A percentile compares a stretch with the other conserved stretches of the same genome.
Conservation (phyloP, 139 green algal genomes). For the Pedinophyceae sp. region DNA sequence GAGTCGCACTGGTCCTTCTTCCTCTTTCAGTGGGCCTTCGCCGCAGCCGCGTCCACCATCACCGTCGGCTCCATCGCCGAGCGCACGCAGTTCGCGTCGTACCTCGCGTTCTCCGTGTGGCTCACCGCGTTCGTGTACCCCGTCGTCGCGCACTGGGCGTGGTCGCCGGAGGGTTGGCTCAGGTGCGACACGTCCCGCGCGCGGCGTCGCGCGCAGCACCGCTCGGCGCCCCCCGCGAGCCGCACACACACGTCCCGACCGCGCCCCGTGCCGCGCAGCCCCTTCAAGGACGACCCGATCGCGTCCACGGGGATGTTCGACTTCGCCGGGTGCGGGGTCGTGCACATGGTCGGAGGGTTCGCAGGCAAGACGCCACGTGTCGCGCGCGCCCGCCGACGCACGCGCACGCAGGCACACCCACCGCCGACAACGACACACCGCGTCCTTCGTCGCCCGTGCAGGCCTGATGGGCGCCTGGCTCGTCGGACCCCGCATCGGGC, state of each 20-base stretch:
- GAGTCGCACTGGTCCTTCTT: slow-evolving; percentile 11
- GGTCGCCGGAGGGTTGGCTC: slow-evolving; percentile 28
- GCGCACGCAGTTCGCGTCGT: slow-evolving; percentile 28
- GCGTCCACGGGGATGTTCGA: slow-evolving; percentile 30
- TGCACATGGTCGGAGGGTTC: slow-evolving; percentile 64
- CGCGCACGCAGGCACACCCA: too few species aligned
- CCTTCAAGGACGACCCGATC: slow-evolving; percentile 5
- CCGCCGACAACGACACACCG: too few species aligned
- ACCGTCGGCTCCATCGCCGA: slow-evolving; percentile 52
- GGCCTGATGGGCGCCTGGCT: slow-evolving; percentile 61
- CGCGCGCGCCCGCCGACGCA: too few species aligned
- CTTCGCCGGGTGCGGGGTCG: slow-evolving; percentile 32
- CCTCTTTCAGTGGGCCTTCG: slow-evolving; percentile 36
- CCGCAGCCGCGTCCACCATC: slow-evolving; percentile 53
- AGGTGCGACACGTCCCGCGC: too few species aligned
- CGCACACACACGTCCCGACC: too few species aligned
- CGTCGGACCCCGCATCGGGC: slow-evolving; percentile 74
- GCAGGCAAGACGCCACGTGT: too few species aligned
- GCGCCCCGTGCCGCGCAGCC: too few species aligned
- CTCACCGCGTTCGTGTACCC: slow-evolving; percentile 56
- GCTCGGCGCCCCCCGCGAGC: too few species aligned
- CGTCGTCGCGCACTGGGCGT: slow-evolving; percentile 39
- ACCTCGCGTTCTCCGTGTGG: slow-evolving; percentile 42
- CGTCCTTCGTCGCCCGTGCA: slow-evolving; percentile 66
- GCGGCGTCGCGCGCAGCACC: too few species aligned